These are phyloP conservation scores for Pseudogymnoascus pannorum DNA, from an alignment of 2,329 filamentous ascomycete species.

Conservation along the genomic window DNA sequence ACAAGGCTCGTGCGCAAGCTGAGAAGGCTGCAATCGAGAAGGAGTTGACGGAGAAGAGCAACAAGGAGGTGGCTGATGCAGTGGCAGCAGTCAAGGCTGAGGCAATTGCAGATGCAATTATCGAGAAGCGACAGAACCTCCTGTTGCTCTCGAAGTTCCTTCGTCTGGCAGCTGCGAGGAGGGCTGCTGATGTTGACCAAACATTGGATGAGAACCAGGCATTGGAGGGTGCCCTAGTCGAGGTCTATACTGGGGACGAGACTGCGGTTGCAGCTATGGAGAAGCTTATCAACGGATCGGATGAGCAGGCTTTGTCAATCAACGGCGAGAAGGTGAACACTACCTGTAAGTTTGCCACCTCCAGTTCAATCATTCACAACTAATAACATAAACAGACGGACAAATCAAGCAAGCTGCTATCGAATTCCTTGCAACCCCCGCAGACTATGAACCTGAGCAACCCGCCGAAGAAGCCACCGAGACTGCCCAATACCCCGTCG, in stretches of 20 bases:
- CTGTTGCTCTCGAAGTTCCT: constrained; percentile 74
- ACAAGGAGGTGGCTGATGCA: constrained; percentile 40
- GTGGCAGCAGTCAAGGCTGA: constrained; percentile 45
- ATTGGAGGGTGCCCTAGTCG: constrained; percentile 70
- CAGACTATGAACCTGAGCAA: constrained; percentile 27
- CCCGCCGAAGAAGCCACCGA: constrained; percentile 16
- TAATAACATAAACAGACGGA: constrained; percentile 37
- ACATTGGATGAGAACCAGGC: constrained; percentile 67
- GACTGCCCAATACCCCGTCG: constrained; percentile 31
- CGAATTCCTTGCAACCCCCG: constrained; percentile 41
- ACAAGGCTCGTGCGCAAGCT: constrained; percentile 50
- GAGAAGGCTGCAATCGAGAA: constrained; percentile 57
- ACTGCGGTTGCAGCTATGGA: constrained; percentile 66
- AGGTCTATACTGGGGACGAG: constrained; percentile 73
- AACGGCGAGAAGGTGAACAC: constrained; percentile 57
- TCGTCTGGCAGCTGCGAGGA: constrained; percentile 65
- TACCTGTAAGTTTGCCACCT: constrained; percentile 53
- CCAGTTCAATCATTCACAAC: background rate
- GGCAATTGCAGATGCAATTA: constrained; percentile 46
- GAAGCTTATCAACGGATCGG: constrained; percentile 66
- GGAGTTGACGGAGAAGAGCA: constrained; percentile 42
- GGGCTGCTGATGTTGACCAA: constrained; percentile 58
- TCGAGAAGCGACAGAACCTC: constrained; percentile 50
- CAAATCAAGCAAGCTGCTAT: constrained; percentile 50
- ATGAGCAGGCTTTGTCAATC: constrained; percentile 59